Evolutionary conservation across 768 basidiomycete genomes (phyloP), one percentile per base, ranked within the genome.

Genomic region (Mycena rosella): DNA sequence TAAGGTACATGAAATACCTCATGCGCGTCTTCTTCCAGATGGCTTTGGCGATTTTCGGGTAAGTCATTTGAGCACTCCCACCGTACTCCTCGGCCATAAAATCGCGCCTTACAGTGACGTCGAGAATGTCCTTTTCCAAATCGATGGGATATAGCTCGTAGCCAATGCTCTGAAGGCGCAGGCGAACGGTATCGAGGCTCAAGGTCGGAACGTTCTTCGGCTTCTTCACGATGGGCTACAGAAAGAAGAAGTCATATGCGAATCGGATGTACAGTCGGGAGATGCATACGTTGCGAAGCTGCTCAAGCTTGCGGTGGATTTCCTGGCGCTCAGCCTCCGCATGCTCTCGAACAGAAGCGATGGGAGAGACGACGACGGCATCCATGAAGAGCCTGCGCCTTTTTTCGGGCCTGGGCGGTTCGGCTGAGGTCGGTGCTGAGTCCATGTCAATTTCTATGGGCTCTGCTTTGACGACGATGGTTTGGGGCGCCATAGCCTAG

Each of bases 31-130:
- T 38, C 0, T 66, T 73, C 7, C 79, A 9, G n/a, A 67, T 70
- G 0, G 69, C 49, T 2, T 62, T 32, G 3, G 57, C 32, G 15
- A 78, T 78, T 0, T 18, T 49, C 0, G 81, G 80, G 47, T 71
- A 74, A 1, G 77, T 78, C 5, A 67, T 70, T 56, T 79, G 78
- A 6, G 65, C 27, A 60, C 73, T 80, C 2, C 83, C 82, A 18
- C 82, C 83, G 61, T 79, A 84, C 2, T 63, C 60, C 1, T 69
- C n/a, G 2, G 76, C 74, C 57, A 83, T 74, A 54, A 81, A 76
- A 2, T 49, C 24, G 1, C 81, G 78, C 0, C 72, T 66, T 8
- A 81, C 77, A 3, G 75, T 76, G 27, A 71, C 64, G 30, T 81
- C 75, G 11, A 71, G 71, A 6, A 71, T 74, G 9, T 47, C 53